Evolutionary conservation across 2,329 filamentous ascomycete genomes (phyloP).

Genomic region (Fusarium ambrosium): DNA sequence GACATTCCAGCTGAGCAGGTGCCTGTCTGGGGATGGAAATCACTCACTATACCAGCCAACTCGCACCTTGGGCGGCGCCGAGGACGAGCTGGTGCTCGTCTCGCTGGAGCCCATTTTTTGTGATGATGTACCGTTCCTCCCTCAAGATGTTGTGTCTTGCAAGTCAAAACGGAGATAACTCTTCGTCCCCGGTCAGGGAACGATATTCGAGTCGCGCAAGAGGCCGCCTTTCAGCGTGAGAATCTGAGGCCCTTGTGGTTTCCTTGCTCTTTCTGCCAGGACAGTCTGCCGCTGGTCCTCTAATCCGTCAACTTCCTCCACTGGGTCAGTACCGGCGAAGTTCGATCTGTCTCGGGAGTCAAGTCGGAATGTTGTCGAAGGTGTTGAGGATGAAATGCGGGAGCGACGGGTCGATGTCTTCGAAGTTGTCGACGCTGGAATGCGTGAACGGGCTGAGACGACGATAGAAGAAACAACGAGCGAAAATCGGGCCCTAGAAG

Average conservation of each 20-base stretch:
- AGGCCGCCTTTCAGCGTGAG: slow-evolving; percentile 19
- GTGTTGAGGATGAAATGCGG: slow-evolving; percentile 42
- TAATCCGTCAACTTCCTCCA: slow-evolving; percentile 16
- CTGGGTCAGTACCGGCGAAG: slow-evolving; percentile 12
- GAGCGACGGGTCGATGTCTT: slow-evolving; percentile 27
- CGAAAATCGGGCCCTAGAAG: slow-evolving; percentile 41
- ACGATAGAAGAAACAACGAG: slow-evolving; percentile 43
- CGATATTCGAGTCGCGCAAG: slow-evolving; percentile 37
- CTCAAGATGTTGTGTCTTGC: slow-evolving; percentile 21
- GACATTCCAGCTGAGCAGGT: slow-evolving; percentile 36
- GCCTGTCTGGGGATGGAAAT: neutral
- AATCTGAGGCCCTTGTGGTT: slow-evolving; percentile 10
- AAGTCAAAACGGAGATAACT: slow-evolving; percentile 30
- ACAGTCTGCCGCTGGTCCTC: slow-evolving; percentile 5
- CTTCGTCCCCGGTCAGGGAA: slow-evolving; percentile 45
- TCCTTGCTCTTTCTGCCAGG: slow-evolving; percentile 31
- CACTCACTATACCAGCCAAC: slow-evolving; percentile 65
- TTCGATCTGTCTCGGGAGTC: slow-evolving; percentile 38
- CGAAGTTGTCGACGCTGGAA: slow-evolving; percentile 39
- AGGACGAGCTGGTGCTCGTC: slow-evolving; percentile 46
- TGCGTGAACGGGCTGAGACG: slow-evolving; percentile 34
- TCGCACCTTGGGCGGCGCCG: slow-evolving; percentile 55
- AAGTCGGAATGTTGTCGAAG: slow-evolving; percentile 13
- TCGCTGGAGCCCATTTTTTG: slow-evolving; percentile 43
- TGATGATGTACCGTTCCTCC: slow-evolving; percentile 34